Evolutionary conservation across 345 rosid genomes (phyloP).

Genomic region (Ceriops decandra): DNA sequence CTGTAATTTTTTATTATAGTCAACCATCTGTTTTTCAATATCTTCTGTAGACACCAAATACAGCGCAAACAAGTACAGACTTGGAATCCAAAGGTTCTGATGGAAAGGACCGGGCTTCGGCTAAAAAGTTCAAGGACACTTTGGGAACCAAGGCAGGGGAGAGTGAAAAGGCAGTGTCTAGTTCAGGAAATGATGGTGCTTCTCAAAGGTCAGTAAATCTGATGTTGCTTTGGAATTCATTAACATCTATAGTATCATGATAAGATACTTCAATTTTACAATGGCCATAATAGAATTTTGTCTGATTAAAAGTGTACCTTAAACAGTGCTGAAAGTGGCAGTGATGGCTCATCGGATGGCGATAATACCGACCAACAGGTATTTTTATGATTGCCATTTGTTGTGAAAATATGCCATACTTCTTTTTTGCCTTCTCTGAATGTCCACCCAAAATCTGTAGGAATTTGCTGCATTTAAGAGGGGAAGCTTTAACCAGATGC

Average conservation of each 20-base stretch:
- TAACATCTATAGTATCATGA: background rate
- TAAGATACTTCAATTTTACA: background rate
- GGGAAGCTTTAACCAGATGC: slow-evolving; percentile 76
- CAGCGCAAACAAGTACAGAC: slow-evolving; percentile 45
- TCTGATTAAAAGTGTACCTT: slow-evolving; percentile 24
- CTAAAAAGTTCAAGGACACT: slow-evolving; percentile 62
- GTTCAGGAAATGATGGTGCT: slow-evolving; percentile 81
- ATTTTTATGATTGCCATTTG: background rate
- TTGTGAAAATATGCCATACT: background rate
- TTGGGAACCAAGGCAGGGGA: slow-evolving; percentile 59
- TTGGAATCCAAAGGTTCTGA: slow-evolving; percentile 44
- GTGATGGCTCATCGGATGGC: slow-evolving; percentile 88
- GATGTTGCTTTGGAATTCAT: background rate
- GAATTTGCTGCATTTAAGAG: slow-evolving; percentile 52
- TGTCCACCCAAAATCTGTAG: slow-evolving; percentile 28
- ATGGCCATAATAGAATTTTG: background rate
- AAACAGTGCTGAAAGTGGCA: slow-evolving; percentile 78
- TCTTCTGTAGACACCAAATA: slow-evolving; percentile 47
- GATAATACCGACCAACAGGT: slow-evolving; percentile 72
- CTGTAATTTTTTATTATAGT: background rate
- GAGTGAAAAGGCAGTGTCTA: slow-evolving; percentile 60
- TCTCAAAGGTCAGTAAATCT: slow-evolving; percentile 61
- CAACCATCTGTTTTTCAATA: background rate
- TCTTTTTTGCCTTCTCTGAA: slow-evolving; percentile 1
- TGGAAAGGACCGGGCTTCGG: slow-evolving; percentile 53